Evolutionary conservation across 306 rosid species (phyloP).

Genomic region (Inga oerstediana): DNA sequence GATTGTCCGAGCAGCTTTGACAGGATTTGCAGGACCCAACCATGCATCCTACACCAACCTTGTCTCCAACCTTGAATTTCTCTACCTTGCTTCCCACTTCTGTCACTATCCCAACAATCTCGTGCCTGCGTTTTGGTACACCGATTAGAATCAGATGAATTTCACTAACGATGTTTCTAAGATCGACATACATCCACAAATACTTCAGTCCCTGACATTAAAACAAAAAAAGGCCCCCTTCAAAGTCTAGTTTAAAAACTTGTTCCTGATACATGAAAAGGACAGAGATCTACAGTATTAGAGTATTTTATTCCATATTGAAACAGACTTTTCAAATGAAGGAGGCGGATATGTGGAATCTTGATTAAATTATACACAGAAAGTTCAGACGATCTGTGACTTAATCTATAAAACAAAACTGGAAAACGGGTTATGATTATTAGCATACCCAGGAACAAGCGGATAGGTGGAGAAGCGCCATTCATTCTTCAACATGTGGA

Average conservation of each 20-base stretch:
- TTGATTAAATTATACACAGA: background rate
- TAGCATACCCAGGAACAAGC: conserved; percentile 49
- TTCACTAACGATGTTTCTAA: background rate
- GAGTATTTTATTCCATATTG: background rate
- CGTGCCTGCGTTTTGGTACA: conserved; percentile 35
- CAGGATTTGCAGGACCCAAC: conserved; percentile 52
- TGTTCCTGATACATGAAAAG: background rate
- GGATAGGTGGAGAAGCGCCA: conserved; percentile 48
- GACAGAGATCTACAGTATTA: background rate
- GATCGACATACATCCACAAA: background rate
- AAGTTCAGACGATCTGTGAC: background rate
- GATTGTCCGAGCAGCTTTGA: conserved; percentile 35
- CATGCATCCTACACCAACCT: conserved; percentile 48
- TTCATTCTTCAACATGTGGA: conserved; percentile 46
- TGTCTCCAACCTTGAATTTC: conserved; percentile 41
- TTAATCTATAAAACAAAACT: background rate
- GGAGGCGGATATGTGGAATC: background rate
- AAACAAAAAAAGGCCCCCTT: background rate
- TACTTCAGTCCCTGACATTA: background rate
- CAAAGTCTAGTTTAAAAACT: background rate
- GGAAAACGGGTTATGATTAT: background rate
- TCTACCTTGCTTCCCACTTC: conserved; percentile 47
- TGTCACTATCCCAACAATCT: conserved; percentile 42
- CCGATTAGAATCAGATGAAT: background rate
- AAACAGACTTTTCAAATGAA: background rate